A percentile compares a stretch with the other conserved stretches of the same genome.
Conservation (phyloP, 2,329 filamentous ascomycete species). For the Colletotrichum spinosum region DNA sequence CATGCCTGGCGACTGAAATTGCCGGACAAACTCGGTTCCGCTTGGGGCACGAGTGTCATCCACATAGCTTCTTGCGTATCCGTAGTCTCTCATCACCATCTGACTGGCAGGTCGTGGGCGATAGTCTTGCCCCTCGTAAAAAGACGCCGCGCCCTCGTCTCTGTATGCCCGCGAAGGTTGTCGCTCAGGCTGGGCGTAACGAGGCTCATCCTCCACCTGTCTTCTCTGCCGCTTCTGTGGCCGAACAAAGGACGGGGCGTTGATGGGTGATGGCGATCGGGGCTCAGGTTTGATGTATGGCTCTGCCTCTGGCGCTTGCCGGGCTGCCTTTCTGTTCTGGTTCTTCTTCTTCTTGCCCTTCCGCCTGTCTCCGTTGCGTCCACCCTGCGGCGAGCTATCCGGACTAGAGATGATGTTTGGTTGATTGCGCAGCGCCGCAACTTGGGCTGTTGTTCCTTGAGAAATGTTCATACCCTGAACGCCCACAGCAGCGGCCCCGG, state of each 20-base stretch:
- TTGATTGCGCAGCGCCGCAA: conserved; percentile 67
- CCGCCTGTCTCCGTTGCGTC: conserved; percentile 61
- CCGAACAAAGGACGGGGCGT: conserved; percentile 62
- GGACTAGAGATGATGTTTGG: conserved; percentile 63
- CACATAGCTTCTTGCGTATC: conserved; percentile 49
- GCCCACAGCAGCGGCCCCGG: conserved; percentile 48
- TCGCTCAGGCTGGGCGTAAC: conserved; percentile 54
- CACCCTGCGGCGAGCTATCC: conserved; percentile 69
- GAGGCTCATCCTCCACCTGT: conserved; percentile 54
- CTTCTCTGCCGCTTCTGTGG: conserved; percentile 68
- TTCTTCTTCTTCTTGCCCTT: conserved; percentile 63
- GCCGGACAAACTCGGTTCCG: conserved; percentile 49
- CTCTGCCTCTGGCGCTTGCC: conserved; percentile 58
- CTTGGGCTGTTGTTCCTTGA: conserved; percentile 62
- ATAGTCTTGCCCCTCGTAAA: conserved; percentile 42
- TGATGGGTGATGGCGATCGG: conserved; percentile 70
- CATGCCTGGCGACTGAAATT: conserved; percentile 50
- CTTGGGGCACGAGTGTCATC: conserved; percentile 47
- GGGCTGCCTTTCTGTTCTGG: conserved; percentile 63
- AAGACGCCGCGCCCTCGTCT: conserved; percentile 47
- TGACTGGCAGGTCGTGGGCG: conserved; percentile 42
- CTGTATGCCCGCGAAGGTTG: conserved; percentile 43
- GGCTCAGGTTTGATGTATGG: conserved; percentile 73
- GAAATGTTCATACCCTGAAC: conserved; percentile 47
- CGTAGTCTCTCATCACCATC: conserved; percentile 24